Base-by-base conservation (phyloP, 1,139 yeast species). In the Diutina siamensis region DNA sequence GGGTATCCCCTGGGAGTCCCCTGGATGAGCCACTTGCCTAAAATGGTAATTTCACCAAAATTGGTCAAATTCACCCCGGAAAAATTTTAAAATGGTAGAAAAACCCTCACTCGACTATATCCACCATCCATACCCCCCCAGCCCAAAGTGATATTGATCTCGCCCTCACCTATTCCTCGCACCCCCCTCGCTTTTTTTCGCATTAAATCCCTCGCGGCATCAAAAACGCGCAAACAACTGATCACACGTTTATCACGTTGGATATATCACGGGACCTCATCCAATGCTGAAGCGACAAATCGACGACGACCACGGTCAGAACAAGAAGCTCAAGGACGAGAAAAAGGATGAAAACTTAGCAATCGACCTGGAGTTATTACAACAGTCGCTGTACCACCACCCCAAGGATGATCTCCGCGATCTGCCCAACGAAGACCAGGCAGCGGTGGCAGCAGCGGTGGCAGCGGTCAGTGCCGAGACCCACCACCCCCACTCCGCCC, bases 331-430 rank as follows among this genome's bases (percentile, higher is more conserved):
- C 40, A 63, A 61, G 52, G 50, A 51, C 46, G 61, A 57, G 38
- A 55, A 50, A 22, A 61, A 62, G 52, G 64, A 65, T 49, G 67
- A 64, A 25, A 68, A 65, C 46, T 60, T 65, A 44, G 69, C 68
- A 47, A 71, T 72, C 48, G 78, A 72, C 55, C 67, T 76, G 44
- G 76, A 71, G 52, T 60, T 72, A 52, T 63, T 72, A 49, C 69
- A 68, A 33, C 74, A 71, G 47, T 57, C 69, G 15, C 63, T 66
- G 38, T 65, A 64, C 55, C 48, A 53, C 52, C 45, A 51, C 55
- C 41, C 49, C 35, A 53, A 54, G 12, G 54, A 45, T 18, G 53
- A 46, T 36, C 54, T 49, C n/a, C 49, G 47, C 15, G 47, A 45
- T 19, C 47, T 52, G 25, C 53, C 50, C 44, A 52, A 48, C 38